Evolutionary conservation across 495 filamentous ascomycete species (phyloP).

Genomic region (Lasiosphaeria miniovina): DNA sequence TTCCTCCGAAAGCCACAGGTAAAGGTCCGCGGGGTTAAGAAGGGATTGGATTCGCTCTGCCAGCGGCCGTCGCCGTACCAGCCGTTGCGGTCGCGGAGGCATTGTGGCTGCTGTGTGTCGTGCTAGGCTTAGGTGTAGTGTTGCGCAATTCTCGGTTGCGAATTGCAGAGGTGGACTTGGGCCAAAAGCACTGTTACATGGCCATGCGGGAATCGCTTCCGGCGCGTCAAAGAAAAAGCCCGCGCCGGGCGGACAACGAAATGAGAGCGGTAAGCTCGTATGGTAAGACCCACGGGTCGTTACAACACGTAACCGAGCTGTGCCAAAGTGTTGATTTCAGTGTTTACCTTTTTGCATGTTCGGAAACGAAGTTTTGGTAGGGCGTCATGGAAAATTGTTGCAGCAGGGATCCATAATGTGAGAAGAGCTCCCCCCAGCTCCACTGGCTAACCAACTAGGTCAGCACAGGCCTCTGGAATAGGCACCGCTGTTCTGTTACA

Average conservation of each 20-base stretch:
- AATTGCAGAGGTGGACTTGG: neutral
- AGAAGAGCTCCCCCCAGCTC: too few relatives aligned
- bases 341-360: too few relatives aligned
- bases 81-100: constrained; percentile 44
- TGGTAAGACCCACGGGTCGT: too few relatives aligned
- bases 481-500: too few relatives aligned
- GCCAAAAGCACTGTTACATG: constrained; percentile 1
- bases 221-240: neutral
- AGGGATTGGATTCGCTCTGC: constrained; percentile 70
- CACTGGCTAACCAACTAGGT: too few relatives aligned
- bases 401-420: too few relatives aligned
- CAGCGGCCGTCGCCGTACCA: constrained; percentile 77
- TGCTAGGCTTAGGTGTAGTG: neutral
- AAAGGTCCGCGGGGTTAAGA: constrained; percentile 83
- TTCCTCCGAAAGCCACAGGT: constrained; percentile 86
- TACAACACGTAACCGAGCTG: too few relatives aligned
- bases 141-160: constrained; percentile 1
- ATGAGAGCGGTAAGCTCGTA: too few relatives aligned
- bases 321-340: too few relatives aligned
- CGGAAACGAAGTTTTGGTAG: too few relatives aligned
- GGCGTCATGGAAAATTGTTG: too few relatives aligned
- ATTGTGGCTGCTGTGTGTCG: constrained; percentile 21
- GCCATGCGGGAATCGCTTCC: constrained; percentile 7
- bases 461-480: too few relatives aligned
- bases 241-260: neutral